Evolutionary conservation across 176 grass and related monocot species (phyloP).

Genomic region (Aegilops speltoides): DNA sequence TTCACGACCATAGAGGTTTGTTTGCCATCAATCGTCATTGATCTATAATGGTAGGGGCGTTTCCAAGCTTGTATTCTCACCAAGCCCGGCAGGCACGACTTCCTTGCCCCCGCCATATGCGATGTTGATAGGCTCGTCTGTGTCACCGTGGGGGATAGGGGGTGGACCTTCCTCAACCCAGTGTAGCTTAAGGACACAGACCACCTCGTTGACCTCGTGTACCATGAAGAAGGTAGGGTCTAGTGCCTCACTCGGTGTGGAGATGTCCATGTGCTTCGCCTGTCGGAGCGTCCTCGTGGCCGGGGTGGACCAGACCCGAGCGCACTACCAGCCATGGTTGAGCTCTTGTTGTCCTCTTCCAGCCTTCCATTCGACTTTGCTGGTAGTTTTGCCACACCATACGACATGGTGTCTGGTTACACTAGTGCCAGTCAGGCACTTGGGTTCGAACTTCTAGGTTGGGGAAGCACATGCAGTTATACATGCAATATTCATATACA

Average conservation of each 20-base stretch:
- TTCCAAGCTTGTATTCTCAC: constrained; percentile 48
- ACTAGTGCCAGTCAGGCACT: constrained; percentile 18
- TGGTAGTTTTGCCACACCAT: constrained; percentile 11
- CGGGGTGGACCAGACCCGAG: background rate
- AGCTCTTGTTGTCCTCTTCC: constrained; percentile 4
- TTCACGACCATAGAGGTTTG: constrained; percentile 30
- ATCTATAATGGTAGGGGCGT: constrained; percentile 42
- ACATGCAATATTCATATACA: too few species aligned
- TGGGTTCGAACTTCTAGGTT: too few species aligned
- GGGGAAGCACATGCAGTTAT: too few species aligned
- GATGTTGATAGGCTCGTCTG: constrained; percentile 38
- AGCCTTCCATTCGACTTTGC: constrained; percentile 26
- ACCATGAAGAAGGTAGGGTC: constrained; percentile 39
- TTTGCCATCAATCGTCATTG: constrained; percentile 16
- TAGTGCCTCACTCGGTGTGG: background rate
- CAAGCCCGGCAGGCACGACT: constrained; percentile 35
- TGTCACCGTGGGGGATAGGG: constrained; percentile 37
- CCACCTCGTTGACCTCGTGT: constrained; percentile 42
- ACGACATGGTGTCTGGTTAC: constrained; percentile 22
- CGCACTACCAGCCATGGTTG: background rate
- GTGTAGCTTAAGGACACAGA: constrained; percentile 17
- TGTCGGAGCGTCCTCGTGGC: constrained; percentile 32
- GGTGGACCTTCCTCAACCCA: constrained; percentile 37
- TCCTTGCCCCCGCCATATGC: constrained; percentile 41
- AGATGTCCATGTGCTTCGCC: background rate